These are phyloP conservation scores for Eucalyptus urophylla DNA, from an alignment of 345 rosid species.

Conservation along the genomic window DNA sequence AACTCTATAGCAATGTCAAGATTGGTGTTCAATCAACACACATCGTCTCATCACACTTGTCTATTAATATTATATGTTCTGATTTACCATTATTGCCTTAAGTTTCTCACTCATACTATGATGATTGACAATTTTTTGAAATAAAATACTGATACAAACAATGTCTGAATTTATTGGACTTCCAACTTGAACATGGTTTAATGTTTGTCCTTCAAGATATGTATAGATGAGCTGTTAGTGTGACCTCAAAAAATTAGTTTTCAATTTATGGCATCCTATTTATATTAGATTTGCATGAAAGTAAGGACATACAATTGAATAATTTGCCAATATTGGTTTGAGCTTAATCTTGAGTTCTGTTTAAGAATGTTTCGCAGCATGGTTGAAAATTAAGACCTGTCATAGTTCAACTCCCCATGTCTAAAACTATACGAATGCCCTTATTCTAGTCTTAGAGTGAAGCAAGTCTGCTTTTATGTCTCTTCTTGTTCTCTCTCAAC, in stretches of 20 bases:
- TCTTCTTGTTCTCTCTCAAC: not conserved
- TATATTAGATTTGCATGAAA: not conserved
- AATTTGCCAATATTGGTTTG: not conserved
- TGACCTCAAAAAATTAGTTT: not conserved
- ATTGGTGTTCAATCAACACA: not conserved
- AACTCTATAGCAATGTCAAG: not conserved
- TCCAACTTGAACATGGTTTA: not conserved
- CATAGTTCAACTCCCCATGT: not conserved
- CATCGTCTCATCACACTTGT: not conserved
- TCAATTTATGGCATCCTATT: not conserved
- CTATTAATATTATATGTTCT: not conserved
- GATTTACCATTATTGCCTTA: not conserved
- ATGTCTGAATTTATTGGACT: not conserved
- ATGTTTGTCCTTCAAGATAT: not conserved
- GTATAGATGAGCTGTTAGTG: not conserved
- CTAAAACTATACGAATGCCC: not conserved
- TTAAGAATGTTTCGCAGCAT: not conserved
- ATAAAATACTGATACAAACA: not conserved
- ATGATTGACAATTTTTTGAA: not conserved
- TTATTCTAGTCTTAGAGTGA: not conserved
- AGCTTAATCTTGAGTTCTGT: not conserved
- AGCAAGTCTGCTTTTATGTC: not conserved
- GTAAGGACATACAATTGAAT: not conserved
- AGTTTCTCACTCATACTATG: not conserved
- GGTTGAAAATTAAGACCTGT: not conserved